These are phyloP conservation scores for Wickerhamia fluorescens DNA, from an alignment of 805 yeast species.

Conservation along the genomic window DNA sequence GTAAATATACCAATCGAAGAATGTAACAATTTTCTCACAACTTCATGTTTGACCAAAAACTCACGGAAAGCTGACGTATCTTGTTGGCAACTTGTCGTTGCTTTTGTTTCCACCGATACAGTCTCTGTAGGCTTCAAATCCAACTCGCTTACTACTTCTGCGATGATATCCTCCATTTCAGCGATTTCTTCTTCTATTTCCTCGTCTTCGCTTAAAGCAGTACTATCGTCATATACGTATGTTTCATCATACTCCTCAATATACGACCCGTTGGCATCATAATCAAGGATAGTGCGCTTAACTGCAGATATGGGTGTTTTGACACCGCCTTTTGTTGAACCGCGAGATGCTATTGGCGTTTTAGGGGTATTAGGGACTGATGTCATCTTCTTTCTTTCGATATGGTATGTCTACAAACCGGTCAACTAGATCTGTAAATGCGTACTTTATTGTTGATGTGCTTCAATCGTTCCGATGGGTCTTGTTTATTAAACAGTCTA, in stretches of 20 bases:
- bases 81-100: not conserved
- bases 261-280: constrained; percentile 21
- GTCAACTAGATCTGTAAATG: too few relatives aligned
- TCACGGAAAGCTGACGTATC: constrained; percentile 7
- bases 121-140: too few relatives aligned
- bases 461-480: too few relatives aligned
- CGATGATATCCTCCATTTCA: constrained; percentile 6
- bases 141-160: constrained; percentile 5
- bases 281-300: constrained; percentile 13
- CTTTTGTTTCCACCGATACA: not conserved
- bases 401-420: too few relatives aligned
- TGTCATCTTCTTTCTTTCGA: too few relatives aligned
- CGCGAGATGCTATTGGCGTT: constrained; percentile 8
- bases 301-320: constrained; percentile 3
- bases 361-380: constrained; percentile 10
- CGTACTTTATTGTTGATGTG: too few relatives aligned
- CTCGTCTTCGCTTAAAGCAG: constrained; percentile 11
- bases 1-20: constrained; percentile 84
- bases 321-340: constrained; percentile 8
- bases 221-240: constrained; percentile 20
- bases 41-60: constrained; percentile 71
- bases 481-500: too few relatives aligned
- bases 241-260: constrained; percentile 36
- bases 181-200: constrained; percentile 10
- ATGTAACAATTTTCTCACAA: constrained; percentile 84